Evolutionary conservation across 352 stramenopile genomes (phyloP).

Genomic region (Globisporangium spiculum): DNA sequence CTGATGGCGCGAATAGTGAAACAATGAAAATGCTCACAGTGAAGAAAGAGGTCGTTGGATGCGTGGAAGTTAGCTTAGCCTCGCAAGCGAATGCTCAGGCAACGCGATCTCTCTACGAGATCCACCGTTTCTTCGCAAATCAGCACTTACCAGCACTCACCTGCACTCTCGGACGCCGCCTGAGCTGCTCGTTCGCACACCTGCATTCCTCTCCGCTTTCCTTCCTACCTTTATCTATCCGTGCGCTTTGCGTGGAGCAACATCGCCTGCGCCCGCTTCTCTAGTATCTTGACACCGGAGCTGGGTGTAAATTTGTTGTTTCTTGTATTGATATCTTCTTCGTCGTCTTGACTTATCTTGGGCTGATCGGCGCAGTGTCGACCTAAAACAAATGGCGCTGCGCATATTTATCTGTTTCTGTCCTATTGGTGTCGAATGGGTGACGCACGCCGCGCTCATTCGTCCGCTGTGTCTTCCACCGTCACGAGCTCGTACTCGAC

Average conservation of each 20-base stretch:
- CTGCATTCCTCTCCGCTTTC: neutral
- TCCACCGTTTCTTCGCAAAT: neutral
- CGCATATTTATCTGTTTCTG: constrained; percentile 8
- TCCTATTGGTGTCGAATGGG: constrained; percentile 1
- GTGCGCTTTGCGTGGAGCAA: neutral
- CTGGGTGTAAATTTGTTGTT: neutral
- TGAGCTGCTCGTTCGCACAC: neutral
- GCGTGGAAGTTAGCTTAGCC: neutral
- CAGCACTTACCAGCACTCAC: neutral
- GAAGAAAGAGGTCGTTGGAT: neutral
- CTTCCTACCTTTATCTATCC: neutral
- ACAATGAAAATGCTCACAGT: neutral
- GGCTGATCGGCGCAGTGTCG: constrained; percentile 1
- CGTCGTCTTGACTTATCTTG: constrained; percentile 5
- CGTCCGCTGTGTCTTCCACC: constrained; percentile 51
- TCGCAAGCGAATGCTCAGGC: neutral
- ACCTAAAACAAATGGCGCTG: constrained; percentile 8
- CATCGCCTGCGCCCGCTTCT: neutral
- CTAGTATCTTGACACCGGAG: neutral
- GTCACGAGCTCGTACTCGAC: constrained; percentile 86
- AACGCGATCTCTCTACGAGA: neutral
- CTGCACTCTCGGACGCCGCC: neutral
- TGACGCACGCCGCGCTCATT: constrained; percentile 19
- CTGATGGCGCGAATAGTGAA: neutral
- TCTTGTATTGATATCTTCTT: constrained; percentile 12